These are phyloP conservation scores for Paramecium octaurelia DNA, from an alignment of 73 alveolate genomes.

Conservation along the genomic window DNA sequence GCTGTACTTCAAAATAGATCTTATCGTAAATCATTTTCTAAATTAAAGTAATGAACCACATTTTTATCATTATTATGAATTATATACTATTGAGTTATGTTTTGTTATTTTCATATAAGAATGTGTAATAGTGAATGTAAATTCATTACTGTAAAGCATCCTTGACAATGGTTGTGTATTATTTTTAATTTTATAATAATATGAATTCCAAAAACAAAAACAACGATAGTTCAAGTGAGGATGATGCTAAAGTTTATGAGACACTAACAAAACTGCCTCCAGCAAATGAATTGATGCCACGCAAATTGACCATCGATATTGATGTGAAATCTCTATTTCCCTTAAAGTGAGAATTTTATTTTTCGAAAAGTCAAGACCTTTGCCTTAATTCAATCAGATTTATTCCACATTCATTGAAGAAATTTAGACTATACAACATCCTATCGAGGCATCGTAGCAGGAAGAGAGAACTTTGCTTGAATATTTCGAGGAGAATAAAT, in stretches of 20 bases:
- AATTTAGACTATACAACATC: neutral
- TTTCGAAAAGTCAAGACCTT: slow-evolving; percentile 32
- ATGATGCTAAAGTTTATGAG: slow-evolving; percentile 26
- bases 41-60: neutral
- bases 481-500: slow-evolving; percentile 32
- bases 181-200: neutral
- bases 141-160: neutral
- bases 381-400: neutral
- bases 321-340: slow-evolving; percentile 40
- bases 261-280: slow-evolving; percentile 27
- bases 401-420: neutral
- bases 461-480: neutral
- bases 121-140: neutral
- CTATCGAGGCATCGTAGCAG: neutral
- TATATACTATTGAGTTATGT: neutral
- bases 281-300: slow-evolving; percentile 24
- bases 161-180: neutral
- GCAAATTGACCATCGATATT: slow-evolving; percentile 26
- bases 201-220: slow-evolving; percentile 35
- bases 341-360: slow-evolving; percentile 11
- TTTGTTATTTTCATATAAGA: neutral
- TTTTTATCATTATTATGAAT: neutral
- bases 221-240: slow-evolving; percentile 47
- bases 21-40: slow-evolving; percentile 8
- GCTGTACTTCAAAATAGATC: slow-evolving; percentile 10